These are phyloP conservation scores for Canavalia ensiformis DNA, from an alignment of 306 rosid species.

Conservation along the genomic window DNA sequence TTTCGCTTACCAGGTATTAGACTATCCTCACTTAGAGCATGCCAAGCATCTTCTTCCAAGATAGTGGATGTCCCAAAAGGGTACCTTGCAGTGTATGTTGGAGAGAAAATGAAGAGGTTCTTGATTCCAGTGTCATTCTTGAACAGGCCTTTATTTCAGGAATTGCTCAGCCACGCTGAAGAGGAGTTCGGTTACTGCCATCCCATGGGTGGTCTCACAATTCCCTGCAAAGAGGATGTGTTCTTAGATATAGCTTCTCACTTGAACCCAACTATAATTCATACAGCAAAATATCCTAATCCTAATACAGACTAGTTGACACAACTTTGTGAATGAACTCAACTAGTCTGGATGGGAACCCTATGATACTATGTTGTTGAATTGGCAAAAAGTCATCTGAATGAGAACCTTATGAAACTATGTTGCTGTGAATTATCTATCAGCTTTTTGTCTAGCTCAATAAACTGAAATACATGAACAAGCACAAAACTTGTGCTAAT, in stretches of 20 bases:
- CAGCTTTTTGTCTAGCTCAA: background rate
- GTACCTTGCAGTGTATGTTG: conserved; percentile 60
- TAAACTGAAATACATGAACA: background rate
- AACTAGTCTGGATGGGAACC: no score
- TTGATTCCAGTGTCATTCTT: conserved; percentile 56
- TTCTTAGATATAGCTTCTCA: conserved; percentile 52
- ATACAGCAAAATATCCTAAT: background rate
- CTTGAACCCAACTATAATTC: conserved; percentile 22
- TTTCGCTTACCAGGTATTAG: conserved; percentile 46
- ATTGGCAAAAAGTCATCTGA: background rate
- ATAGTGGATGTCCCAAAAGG: conserved; percentile 55
- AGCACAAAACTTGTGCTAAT: background rate
- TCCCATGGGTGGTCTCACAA: conserved; percentile 66
- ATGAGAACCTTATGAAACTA: conserved; percentile 5
- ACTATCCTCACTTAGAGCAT: conserved; percentile 34
- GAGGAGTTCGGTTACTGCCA: conserved; percentile 60
- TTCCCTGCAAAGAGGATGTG: conserved; percentile 58
- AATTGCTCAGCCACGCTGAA: conserved; percentile 52
- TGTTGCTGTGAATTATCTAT: background rate
- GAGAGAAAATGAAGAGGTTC: conserved; percentile 58
- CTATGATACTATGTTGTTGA: no score
- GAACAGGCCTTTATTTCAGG: conserved; percentile 55
- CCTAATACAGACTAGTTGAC: conserved; percentile 8
- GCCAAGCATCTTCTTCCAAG: conserved; percentile 9
- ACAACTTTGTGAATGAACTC: background rate